Base-by-base conservation (phyloP, 257 asterid species). In the Solanum bulbocastanum region DNA sequence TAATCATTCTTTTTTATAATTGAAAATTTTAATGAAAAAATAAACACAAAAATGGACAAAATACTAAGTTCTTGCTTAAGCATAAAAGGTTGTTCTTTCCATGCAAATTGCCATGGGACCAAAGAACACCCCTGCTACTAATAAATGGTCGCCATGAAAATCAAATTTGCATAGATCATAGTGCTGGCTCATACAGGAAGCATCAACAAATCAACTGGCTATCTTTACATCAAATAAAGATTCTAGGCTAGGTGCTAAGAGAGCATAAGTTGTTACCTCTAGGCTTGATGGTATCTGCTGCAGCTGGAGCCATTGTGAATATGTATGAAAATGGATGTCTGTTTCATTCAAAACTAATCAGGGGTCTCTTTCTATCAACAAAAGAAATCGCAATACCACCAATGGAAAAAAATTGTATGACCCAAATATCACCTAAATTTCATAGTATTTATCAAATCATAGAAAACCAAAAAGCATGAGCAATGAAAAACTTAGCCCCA, bases 211-310 rank as follows among this genome's bases (percentile, higher is more conserved):
- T 49, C 44, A 16, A 82, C 58, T 82, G 23, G 13, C 68, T 82
- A 49, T 16, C n/a, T 82, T 82, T 10, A 32, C 86, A 82, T 82
- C 16, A 30, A 52, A 30, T 16, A 82, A 52, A 82, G 10, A 82
- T 13, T 82, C 44, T 18, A 30, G 6, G 20, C 7, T 11, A 13
- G 25, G 23, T 49, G 20, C 65, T n/a, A 86, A 25, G 52, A 49
- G 23, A 73, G 33, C 36, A 73, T 49, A 23, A 1, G 18, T 73
- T 33, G 49, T 72, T 86, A 86, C 88, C 88, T 86, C 84, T 86
- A 22, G 88, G 88, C 23, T 86, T 86, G 88, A 86, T 71, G 18
- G 88, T 22, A 44, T 86, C 88, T 46, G 88, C 88, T 73, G 49
- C 88, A 49, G 83, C 84, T 72, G 84, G 84, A 49, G 88, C 88